Evolutionary conservation across 2,329 filamentous ascomycete species (phyloP).

Genomic region (Neospermospora avenae): DNA sequence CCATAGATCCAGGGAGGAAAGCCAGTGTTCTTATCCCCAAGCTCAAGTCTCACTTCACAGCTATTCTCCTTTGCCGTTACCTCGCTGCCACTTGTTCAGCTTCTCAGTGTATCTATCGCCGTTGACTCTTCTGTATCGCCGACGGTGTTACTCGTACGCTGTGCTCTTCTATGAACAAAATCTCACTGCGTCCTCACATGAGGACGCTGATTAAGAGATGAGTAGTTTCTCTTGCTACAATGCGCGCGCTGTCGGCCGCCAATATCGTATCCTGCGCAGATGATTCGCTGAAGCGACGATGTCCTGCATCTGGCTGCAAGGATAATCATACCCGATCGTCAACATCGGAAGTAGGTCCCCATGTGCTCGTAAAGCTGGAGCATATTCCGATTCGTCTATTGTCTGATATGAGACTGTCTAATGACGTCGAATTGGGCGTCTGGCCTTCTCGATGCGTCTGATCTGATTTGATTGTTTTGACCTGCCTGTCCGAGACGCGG

Average conservation of each 20-base stretch:
- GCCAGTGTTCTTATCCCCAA: background rate
- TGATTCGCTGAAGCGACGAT: background rate
- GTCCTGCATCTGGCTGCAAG: background rate
- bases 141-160: background rate
- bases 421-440: background rate
- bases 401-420: background rate
- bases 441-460: slow-evolving; percentile 1
- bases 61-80: no score
- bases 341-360: background rate
- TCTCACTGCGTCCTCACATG: background rate
- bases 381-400: background rate
- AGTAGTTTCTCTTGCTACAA: background rate
- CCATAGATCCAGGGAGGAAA: no score
- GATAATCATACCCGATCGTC: background rate
- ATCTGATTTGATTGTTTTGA: no score
- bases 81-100: background rate
- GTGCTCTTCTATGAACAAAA: background rate
- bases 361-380: background rate
- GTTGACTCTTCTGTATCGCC: background rate
- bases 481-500: no score
- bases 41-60: background rate
- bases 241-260: background rate
- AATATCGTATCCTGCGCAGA: background rate
- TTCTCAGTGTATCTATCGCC: background rate
- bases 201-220: background rate